A percentile compares a stretch with the other conserved stretches of the same genome.
Evolutionary conservation across 1,284 basidiomycete genomes (phyloP).

Genomic region (Cutaneotrichosporon curvatum): DNA sequence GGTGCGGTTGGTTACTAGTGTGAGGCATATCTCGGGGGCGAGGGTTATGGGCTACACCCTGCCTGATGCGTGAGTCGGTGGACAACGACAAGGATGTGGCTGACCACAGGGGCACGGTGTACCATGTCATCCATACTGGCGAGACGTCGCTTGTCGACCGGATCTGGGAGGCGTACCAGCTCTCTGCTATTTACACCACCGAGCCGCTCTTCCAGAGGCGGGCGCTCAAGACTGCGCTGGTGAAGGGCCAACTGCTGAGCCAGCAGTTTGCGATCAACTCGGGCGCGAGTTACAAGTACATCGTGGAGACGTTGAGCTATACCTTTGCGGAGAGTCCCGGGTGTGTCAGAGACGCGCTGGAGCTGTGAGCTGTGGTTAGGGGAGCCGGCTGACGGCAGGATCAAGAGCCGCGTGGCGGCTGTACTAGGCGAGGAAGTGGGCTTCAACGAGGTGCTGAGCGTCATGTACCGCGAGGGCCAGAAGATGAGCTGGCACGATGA

Average conservation of each 20-base stretch:
- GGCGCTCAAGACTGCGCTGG: slow-evolving; percentile 20
- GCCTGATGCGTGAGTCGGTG: slow-evolving; percentile 8
- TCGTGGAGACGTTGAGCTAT: slow-evolving; percentile 32
- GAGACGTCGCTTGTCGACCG: slow-evolving; percentile 12
- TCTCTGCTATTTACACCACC: slow-evolving; percentile 18
- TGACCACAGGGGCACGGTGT: slow-evolving; percentile 23
- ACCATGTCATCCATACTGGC: slow-evolving; percentile 22
- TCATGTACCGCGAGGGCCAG: slow-evolving; percentile 41
- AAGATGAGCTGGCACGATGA: slow-evolving; percentile 46
- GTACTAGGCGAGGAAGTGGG: slow-evolving; percentile 17
- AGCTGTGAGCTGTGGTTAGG: slow-evolving; percentile 23
- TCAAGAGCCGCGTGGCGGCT: slow-evolving; percentile 13
- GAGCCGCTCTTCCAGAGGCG: slow-evolving; percentile 33
- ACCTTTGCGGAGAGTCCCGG: slow-evolving; percentile 31
- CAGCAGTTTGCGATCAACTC: slow-evolving; percentile 43
- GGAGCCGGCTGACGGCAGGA: slow-evolving; percentile 16
- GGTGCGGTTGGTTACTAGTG: not conserved
- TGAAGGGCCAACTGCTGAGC: slow-evolving; percentile 26
- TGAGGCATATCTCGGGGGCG: slow-evolving; percentile 1
- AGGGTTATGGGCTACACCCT: slow-evolving; percentile 14
- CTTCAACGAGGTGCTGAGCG: slow-evolving; percentile 41
- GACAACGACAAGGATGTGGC: not conserved
- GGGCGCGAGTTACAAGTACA: slow-evolving; percentile 41
- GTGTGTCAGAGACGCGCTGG: slow-evolving; percentile 28
- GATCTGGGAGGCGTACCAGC: slow-evolving; percentile 31